These are phyloP conservation scores for Apiospora hydei DNA, from an alignment of 2,329 filamentous ascomycete genomes.

Conservation along the genomic window DNA sequence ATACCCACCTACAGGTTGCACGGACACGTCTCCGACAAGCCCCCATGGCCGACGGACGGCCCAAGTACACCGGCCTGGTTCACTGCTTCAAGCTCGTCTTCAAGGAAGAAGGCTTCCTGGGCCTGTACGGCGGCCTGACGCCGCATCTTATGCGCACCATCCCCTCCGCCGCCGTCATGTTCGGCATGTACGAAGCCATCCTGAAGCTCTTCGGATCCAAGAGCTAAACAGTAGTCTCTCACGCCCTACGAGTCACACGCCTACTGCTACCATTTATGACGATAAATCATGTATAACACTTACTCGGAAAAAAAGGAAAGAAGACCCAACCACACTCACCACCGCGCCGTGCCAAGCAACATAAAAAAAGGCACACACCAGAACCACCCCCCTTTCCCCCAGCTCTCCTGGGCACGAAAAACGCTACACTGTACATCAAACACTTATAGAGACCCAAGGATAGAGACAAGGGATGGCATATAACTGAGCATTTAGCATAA, in stretches of 20 bases:
- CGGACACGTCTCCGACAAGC: constrained; percentile 86
- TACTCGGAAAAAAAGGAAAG: neutral
- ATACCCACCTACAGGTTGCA: constrained; percentile 63
- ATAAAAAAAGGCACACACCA: neutral
- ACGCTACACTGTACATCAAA: constrained; percentile 4
- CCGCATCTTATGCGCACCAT: constrained; percentile 92
- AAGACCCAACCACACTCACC: neutral
- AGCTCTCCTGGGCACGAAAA: constrained; percentile 5
- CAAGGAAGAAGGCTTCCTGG: constrained; percentile 86
- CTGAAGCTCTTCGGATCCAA: constrained; percentile 46
- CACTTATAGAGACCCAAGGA: neutral
- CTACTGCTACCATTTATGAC: no score
- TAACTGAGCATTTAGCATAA: constrained; percentile 13
- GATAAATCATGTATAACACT: constrained; percentile 14
- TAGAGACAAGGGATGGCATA: neutral
- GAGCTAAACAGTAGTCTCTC: constrained; percentile 35
- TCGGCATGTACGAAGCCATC: constrained; percentile 80
- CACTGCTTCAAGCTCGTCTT: constrained; percentile 90
- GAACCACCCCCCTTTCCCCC: neutral
- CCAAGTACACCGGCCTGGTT: constrained; percentile 87
- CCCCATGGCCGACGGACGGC: constrained; percentile 72
- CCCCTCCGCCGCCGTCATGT: constrained; percentile 94
- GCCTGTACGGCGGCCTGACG: constrained; percentile 88
- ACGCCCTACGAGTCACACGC: no score
- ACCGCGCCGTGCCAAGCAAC: constrained; percentile 16